phyloP scores from a whole-genome alignment of 441 rosid genomes.

The Gossypium laxum region DNA sequence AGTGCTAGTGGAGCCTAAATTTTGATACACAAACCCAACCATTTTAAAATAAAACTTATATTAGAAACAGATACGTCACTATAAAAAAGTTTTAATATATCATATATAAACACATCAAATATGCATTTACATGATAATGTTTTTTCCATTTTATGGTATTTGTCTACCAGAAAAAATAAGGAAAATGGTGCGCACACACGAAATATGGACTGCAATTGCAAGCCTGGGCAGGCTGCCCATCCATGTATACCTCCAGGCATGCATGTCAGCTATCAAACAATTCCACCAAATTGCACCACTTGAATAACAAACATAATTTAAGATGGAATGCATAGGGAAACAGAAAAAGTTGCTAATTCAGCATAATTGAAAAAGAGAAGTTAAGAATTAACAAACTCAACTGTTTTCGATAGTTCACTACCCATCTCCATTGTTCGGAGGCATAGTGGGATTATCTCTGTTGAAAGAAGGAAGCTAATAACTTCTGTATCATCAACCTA shows the following conservation, averaged over 20 bases:
- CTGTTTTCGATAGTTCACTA: slow-evolving; percentile 94
- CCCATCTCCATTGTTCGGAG: slow-evolving; percentile 99
- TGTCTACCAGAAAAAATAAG: neutral
- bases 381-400: slow-evolving; percentile 27
- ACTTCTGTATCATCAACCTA: slow-evolving; percentile 99
- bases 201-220: neutral
- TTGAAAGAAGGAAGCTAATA: slow-evolving; percentile 90
- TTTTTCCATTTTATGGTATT: no score
- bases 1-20: neutral
- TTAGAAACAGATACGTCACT: neutral
- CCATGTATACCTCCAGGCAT: neutral
- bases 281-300: neutral
- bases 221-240: neutral
- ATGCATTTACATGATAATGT: neutral
- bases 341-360: slow-evolving; percentile 9
- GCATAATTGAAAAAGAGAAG: neutral
- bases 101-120: neutral
- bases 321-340: neutral
- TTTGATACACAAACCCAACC: neutral
- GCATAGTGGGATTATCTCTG: slow-evolving; percentile 85
- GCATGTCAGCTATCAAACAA: neutral
- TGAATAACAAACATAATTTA: neutral
- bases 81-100: neutral
- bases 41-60: neutral
- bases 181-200: neutral